Evolutionary conservation across 805 yeast genomes (phyloP).

Genomic region (Komagataella kurtzmanii): DNA sequence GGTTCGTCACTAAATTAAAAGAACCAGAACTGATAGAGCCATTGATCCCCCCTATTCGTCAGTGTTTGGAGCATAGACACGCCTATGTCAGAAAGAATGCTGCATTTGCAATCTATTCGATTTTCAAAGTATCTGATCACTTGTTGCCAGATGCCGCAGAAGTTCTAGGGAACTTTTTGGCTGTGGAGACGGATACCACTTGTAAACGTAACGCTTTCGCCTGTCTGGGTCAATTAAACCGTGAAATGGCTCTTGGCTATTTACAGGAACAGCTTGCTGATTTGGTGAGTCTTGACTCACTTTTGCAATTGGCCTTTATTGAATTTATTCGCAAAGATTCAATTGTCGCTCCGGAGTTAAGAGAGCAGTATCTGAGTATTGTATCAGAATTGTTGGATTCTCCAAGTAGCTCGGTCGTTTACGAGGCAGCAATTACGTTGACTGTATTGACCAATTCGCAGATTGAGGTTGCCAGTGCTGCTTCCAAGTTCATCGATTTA

Average conservation of each 20-base stretch:
- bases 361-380: conserved; percentile 57
- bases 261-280: conserved; percentile 55
- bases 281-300: conserved; percentile 60
- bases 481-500: conserved; percentile 72
- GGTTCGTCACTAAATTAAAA: conserved; percentile 80
- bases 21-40: conserved; percentile 94
- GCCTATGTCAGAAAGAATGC: conserved; percentile 98
- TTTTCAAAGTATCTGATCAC: conserved; percentile 72
- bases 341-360: conserved; percentile 43
- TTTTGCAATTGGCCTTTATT: conserved; percentile 78
- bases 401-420: conserved; percentile 59
- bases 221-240: conserved; percentile 67
- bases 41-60: conserved; percentile 82
- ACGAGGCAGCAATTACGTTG: conserved; percentile 83
- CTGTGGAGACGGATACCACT: conserved; percentile 79
- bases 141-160: conserved; percentile 94
- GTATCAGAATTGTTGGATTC: conserved; percentile 63
- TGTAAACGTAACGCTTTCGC: conserved; percentile 94
- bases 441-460: conserved; percentile 45
- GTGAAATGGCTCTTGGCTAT: conserved; percentile 75
- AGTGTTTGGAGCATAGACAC: conserved; percentile 90
- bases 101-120: conserved; percentile 76
- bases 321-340: conserved; percentile 87
- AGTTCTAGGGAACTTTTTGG: conserved; percentile 57
- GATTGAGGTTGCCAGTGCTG: conserved; percentile 61